Base-by-base conservation (phyloP, 371 early-diverging fungal species). In the Syncephalastrum sp. region DNA sequence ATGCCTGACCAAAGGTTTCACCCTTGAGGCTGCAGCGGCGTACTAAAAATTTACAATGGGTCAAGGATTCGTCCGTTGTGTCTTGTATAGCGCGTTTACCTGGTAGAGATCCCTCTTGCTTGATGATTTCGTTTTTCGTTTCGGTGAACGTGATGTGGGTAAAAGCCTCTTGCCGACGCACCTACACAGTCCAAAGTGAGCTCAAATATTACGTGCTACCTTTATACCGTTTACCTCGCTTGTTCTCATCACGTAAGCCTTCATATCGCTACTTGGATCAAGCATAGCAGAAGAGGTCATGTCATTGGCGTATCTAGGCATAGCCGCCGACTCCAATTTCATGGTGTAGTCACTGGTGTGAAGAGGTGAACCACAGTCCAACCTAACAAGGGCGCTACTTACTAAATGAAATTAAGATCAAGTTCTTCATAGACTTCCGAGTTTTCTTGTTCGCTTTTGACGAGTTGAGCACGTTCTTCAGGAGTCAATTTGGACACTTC, bases 11-110 rank as follows among this genome's bases (percentile, higher is more conserved):
- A 42, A 53, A 65, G 0, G 53, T 42, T 17, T 13, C 58, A 1
- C 77, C 77, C 3, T n/a, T 21, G n/a, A 77, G 42, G 12, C 55
- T 54, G 53, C 77, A 77, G 29, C 65, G 57, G 3, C 77, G 60
- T 49, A 59, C 59, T 5, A 64, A 33, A 33, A 33, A 0, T 10
- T 10, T 12, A 12, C 38, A 5, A 10, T 33, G 38, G 10, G 10
- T 33, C 38, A 12, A 8, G 1, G 5, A 2, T 12, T 33, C 12
- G 12, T 10, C 10, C 12, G 12, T 10, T 2, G 8, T 33, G 5
- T 33, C n/a, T 8, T n/a, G 10, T 33, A 15, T 21, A 25, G 17
- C 10, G 21, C 21, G 17, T 23, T 33, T 21, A 41, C 15, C 29
- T 13, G 12, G 19, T 17, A 44, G n/a, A 15, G 24, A 43, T 47